Evolutionary conservation across 441 rosid genomes (phyloP).

Genomic region (Gossypium gossypioides): DNA sequence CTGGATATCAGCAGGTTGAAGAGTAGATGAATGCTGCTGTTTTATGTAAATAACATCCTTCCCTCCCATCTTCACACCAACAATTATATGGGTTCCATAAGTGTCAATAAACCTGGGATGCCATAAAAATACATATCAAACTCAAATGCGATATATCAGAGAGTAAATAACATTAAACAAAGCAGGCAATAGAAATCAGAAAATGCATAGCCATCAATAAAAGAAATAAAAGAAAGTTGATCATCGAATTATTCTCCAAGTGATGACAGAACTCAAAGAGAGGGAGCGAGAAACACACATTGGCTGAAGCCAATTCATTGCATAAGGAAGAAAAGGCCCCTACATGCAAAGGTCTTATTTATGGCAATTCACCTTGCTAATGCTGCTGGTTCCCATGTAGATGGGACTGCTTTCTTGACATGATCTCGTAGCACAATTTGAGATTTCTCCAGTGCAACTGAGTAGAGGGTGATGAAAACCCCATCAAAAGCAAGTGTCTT

Average conservation of each 20-base stretch:
- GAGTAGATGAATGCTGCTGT: slow-evolving; percentile 76
- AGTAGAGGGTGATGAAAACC: slow-evolving; percentile 69
- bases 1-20: slow-evolving; percentile 75
- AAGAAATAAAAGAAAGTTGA: neutral
- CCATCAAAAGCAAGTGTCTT: slow-evolving; percentile 92
- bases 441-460: slow-evolving; percentile 78
- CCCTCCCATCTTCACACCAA: slow-evolving; percentile 92
- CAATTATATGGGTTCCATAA: slow-evolving; percentile 86
- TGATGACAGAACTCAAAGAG: neutral
- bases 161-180: neutral
- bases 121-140: neutral
- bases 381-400: slow-evolving; percentile 87
- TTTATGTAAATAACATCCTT: slow-evolving; percentile 83
- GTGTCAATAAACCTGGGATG: slow-evolving; percentile 56
- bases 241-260: neutral
- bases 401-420: slow-evolving; percentile 77
- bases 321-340: neutral
- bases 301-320: neutral
- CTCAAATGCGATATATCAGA: neutral
- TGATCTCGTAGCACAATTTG: slow-evolving; percentile 59
- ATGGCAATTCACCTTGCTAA: slow-evolving; percentile 51
- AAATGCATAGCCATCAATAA: neutral
- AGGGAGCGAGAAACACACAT: neutral
- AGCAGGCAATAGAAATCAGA: neutral
- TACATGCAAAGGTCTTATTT: neutral